Conservation (phyloP, 208 protist genomes). For the Crithidia bombi region DNA sequence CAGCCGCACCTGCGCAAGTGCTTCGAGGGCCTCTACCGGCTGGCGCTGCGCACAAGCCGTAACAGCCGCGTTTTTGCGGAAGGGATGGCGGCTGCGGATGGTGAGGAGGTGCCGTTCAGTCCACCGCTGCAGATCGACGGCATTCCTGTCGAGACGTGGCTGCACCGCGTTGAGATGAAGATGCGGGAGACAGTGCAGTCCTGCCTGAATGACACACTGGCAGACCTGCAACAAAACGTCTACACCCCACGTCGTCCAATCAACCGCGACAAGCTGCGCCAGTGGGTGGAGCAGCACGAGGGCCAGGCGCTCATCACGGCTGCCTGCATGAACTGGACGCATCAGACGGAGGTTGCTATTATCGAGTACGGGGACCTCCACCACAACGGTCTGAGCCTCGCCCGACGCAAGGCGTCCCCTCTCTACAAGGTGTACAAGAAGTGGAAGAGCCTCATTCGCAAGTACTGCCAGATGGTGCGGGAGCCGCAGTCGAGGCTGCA, state of each 20-base stretch:
- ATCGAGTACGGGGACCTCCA: constrained; percentile 87
- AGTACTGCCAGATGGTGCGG: constrained; percentile 95
- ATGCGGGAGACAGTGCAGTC: constrained; percentile 94
- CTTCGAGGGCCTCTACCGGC: constrained; percentile 95
- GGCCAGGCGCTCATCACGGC: constrained; percentile 96
- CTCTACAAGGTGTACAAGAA: constrained; percentile 94
- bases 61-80: constrained; percentile 76
- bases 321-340: constrained; percentile 97
- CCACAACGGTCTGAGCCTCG: constrained; percentile 73
- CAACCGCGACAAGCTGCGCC: constrained; percentile 80
- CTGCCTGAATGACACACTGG: constrained; percentile 81
- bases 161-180: constrained; percentile 88
- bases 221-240: constrained; percentile 83
- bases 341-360: constrained; percentile 91
- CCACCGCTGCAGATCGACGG: constrained; percentile 89
- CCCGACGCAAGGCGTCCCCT: constrained; percentile 90
- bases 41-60: constrained; percentile 84
- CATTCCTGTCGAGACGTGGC: constrained; percentile 94
- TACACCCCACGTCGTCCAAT: constrained; percentile 76
- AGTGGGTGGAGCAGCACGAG: constrained; percentile 91
- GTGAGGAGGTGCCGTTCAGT: constrained; percentile 94
- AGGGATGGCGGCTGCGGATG: constrained; percentile 90
- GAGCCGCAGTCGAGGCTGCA: constrained; percentile 91
- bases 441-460: constrained; percentile 94
- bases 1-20: constrained; percentile 97